Evolutionary conservation across 345 rosid species (phyloP).

Genomic region (Excoecaria agallocha): DNA sequence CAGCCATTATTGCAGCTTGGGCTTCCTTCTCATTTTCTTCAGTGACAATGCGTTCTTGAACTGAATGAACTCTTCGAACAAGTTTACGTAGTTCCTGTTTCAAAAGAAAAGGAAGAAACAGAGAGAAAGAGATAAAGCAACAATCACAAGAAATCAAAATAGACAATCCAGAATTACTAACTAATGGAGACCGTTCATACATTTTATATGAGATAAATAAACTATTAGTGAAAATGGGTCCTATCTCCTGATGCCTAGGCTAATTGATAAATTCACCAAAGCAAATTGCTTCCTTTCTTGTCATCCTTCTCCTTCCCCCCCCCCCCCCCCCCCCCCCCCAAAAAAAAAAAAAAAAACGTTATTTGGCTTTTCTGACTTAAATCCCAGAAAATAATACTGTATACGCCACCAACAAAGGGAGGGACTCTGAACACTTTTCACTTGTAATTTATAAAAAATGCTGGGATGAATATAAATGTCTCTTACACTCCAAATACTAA

Average conservation of each 20-base stretch:
- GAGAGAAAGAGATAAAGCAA: not conserved
- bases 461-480: no score
- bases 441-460: not conserved
- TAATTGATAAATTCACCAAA: not conserved
- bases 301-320: not conserved
- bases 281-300: not conserved
- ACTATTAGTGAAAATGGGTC: not conserved
- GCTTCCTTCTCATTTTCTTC: constrained; percentile 42
- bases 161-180: not conserved
- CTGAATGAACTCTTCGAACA: constrained; percentile 58
- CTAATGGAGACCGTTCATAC: not conserved
- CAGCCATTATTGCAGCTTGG: constrained; percentile 33
- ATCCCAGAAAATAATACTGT: not conserved
- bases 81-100: constrained; percentile 71
- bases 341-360: no score
- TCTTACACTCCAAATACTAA: not conserved
- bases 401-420: not conserved
- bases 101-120: not conserved
- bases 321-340: no score
- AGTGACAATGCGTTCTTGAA: constrained; percentile 33
- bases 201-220: not conserved
- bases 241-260: not conserved
- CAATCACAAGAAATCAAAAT: not conserved
- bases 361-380: not conserved
- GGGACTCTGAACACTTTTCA: not conserved